Conservation (phyloP, 495 filamentous ascomycete species). For the Xylaria sp. region DNA sequence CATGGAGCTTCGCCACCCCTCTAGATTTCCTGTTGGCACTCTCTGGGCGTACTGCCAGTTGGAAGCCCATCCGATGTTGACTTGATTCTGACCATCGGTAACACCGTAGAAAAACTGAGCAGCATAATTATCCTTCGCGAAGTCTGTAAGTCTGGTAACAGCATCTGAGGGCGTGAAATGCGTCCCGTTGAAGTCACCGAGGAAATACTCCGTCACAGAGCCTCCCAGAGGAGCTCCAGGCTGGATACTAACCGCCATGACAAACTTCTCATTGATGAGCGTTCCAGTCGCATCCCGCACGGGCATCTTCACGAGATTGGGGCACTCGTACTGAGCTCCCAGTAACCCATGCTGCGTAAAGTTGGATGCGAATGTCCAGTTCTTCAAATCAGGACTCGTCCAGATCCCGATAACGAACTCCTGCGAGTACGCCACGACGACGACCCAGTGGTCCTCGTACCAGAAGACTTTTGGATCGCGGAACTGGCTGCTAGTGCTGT, state of each 20-base stretch:
- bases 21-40: constrained; percentile 55
- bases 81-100: constrained; percentile 44
- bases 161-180: constrained; percentile 52
- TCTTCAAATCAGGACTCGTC: constrained; percentile 59
- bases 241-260: constrained; percentile 60
- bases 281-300: constrained; percentile 32
- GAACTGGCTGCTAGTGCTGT: constrained; percentile 55
- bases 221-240: constrained; percentile 65
- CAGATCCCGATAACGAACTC: constrained; percentile 61
- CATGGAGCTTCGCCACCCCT: constrained; percentile 62
- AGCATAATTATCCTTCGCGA: constrained; percentile 66
- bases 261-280: constrained; percentile 39
- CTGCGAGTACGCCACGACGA: constrained; percentile 54
- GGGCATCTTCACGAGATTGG: constrained; percentile 57
- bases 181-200: constrained; percentile 59
- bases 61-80: constrained; percentile 64
- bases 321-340: constrained; percentile 66
- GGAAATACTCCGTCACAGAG: constrained; percentile 56
- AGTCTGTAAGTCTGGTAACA: constrained; percentile 55
- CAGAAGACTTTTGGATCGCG: constrained; percentile 66
- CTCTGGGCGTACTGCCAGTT: constrained; percentile 66
- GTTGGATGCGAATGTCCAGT: constrained; percentile 62
- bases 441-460: constrained; percentile 60
- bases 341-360: constrained; percentile 60
- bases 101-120: constrained; percentile 61